Evolutionary conservation across 306 rosid species (phyloP).

Genomic region (Lathyrus sativus): DNA sequence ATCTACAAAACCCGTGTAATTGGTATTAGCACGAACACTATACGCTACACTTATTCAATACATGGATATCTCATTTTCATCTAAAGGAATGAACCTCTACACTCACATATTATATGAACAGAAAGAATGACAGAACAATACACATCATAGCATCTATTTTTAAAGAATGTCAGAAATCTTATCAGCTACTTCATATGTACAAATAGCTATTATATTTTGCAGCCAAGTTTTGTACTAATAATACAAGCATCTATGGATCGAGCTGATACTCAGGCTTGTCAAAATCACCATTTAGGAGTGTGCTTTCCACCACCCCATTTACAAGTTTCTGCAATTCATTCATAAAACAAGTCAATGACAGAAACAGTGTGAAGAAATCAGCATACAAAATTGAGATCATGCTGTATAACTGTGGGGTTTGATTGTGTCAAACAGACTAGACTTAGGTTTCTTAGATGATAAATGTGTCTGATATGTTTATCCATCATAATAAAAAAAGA

Average conservation of each 20-base stretch:
- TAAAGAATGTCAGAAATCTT: constrained; percentile 15
- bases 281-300: constrained; percentile 55
- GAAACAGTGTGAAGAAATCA: constrained; percentile 23
- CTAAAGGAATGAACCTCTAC: constrained; percentile 44
- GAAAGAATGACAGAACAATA: constrained; percentile 71
- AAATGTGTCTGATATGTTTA: constrained; percentile 1
- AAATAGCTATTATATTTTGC: constrained; percentile 44
- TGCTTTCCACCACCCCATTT: constrained; percentile 36
- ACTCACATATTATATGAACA: constrained; percentile 71
- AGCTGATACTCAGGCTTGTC: constrained; percentile 60
- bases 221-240: constrained; percentile 8
- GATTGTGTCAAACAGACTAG: constrained; percentile 13
- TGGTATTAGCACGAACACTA: constrained; percentile 25
- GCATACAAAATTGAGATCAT: not conserved
- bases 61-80: constrained; percentile 46
- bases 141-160: constrained; percentile 27
- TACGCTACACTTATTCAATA: constrained; percentile 44
- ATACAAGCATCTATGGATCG: constrained; percentile 55
- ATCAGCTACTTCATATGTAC: constrained; percentile 53
- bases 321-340: constrained; percentile 53
- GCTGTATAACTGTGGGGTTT: constrained; percentile 20
- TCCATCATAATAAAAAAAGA: not conserved
- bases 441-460: constrained; percentile 8
- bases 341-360: constrained; percentile 25
- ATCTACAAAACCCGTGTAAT: constrained; percentile 17